Conservation (phyloP, 257 asterid genomes). For the Gynochthodes officinalis region DNA sequence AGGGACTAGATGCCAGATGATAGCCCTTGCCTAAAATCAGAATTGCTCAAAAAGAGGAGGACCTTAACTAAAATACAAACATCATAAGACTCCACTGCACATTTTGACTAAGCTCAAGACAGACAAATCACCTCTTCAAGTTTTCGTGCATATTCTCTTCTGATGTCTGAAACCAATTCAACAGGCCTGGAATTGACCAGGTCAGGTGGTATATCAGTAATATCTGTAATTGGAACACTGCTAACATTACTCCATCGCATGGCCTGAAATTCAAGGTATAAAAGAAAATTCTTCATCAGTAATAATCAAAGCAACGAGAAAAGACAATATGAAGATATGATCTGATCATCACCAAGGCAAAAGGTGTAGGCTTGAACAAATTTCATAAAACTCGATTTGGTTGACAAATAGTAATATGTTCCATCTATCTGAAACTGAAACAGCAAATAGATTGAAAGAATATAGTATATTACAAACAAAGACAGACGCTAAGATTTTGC, state of each 20-base stretch:
- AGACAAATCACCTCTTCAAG: conserved; percentile 58
- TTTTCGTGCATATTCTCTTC: conserved; percentile 66
- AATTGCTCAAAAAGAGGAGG: neutral
- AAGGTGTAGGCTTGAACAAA: neutral
- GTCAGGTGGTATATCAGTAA: conserved; percentile 44
- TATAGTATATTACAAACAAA: neutral
- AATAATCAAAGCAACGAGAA: conserved; percentile 8
- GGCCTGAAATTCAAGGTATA: conserved; percentile 35
- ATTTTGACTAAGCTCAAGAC: neutral
- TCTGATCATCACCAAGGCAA: neutral
- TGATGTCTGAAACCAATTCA: conserved; percentile 57
- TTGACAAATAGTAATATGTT: no score
- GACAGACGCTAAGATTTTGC: neutral
- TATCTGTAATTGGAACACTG: conserved; percentile 26
- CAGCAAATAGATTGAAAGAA: neutral
- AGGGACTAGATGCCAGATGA: neutral
- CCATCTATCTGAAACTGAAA: neutral
- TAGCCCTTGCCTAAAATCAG: neutral
- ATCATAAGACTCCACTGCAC: neutral
- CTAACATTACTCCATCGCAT: conserved; percentile 43
- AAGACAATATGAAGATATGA: no score
- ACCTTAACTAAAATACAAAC: neutral
- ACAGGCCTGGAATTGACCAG: conserved; percentile 44
- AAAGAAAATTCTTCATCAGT: conserved; percentile 16
- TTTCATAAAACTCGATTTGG: neutral